Evolutionary conservation across 176 grass and related monocot species (phyloP).

Genomic region (Paspalum vaginatum): DNA sequence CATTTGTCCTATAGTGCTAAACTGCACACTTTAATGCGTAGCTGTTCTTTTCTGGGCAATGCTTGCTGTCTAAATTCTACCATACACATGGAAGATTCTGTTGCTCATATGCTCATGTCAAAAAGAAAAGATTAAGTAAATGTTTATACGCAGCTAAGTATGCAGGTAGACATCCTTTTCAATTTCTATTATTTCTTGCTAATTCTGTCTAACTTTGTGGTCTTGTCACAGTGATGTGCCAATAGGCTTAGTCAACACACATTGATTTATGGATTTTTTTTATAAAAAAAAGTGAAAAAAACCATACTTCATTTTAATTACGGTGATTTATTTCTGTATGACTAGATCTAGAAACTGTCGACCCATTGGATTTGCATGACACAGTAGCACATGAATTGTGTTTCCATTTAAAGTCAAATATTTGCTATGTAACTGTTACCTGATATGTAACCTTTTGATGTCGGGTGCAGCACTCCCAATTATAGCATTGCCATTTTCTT

Average conservation of each 20-base stretch:
- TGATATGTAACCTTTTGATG: constrained; percentile 11
- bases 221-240: constrained; percentile 14
- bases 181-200: constrained; percentile 9
- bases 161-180: not conserved
- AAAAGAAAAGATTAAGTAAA: constrained; percentile 4
- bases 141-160: not conserved
- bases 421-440: constrained; percentile 18
- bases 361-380: not conserved
- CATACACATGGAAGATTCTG: not conserved
- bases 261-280: not conserved
- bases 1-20: not conserved
- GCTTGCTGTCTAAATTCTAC: not conserved
- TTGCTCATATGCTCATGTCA: not conserved
- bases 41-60: constrained; percentile 1
- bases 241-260: not conserved
- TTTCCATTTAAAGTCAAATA: constrained; percentile 10
- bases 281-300: not conserved
- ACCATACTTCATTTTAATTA: not conserved
- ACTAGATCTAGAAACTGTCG: not conserved
- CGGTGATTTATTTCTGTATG: not conserved
- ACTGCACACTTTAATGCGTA: not conserved
- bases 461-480: not conserved
- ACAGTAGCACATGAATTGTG: not conserved
- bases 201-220: not conserved
- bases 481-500: not conserved